Evolutionary conservation across 2,329 filamentous ascomycete species (phyloP), one percentile per base, ranked within the genome.

Genomic region (Phoma sp.): DNA sequence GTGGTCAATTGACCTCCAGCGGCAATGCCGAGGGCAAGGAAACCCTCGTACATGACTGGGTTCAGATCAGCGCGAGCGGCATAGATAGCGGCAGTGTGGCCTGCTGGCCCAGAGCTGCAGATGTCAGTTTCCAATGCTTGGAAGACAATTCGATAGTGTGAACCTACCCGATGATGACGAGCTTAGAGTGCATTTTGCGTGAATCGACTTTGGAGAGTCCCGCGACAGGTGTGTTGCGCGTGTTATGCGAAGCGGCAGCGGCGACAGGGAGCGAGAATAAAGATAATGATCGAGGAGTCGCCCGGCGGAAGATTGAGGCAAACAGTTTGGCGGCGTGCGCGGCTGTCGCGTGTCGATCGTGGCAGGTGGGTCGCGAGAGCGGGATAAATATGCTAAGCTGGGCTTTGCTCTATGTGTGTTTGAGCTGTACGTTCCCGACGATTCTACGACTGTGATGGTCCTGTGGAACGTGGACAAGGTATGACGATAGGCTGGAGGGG

Each of bases 1-100:
- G 96, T 99, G 50, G 96, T 99, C 66, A 99, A 84, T 83, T 99
- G 95, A 53, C 95, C 95, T 66, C 95, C 95, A 39, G 95, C 91
- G 6, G 95, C 95, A 69, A 96, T 96, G 71, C 93, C 95, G 73
- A 97, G 95, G 68, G 95, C 95, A 76, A 99, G 87, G 84, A 99
- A 96, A 67, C 95, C 95, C 80, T 99, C 95, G 75, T 98, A 99
- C 65, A 99, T 83, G 60, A 97, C 90, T 60, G 95, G 95, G 78
- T 96, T 90, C 74, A 99, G 80, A 76, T 99, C 93, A 58, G 95
- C 95, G 74, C 95, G 89, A 42, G 93, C 89, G 69, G 97, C 88
- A 79, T 99, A 99, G 75, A 99, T 87, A 76, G 95, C 95, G 59
- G 95, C 95, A 41, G 95, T 99, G 81, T 99, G 95, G 78, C 93